Evolutionary conservation across 371 early-diverging fungal species (phyloP).

Genomic region (Funneliformis caledonium): DNA sequence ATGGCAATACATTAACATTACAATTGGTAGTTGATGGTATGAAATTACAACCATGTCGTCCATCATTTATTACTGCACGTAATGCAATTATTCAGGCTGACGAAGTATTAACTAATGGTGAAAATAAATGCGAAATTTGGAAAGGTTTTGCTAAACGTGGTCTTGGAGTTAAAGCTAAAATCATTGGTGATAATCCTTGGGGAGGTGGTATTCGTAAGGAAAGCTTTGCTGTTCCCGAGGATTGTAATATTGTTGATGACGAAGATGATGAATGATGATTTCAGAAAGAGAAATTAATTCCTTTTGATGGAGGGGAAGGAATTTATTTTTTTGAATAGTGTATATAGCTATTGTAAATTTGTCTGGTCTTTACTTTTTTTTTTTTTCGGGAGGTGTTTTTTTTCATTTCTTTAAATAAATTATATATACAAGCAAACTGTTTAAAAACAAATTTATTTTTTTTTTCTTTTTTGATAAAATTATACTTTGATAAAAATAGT

Average conservation of each 20-base stretch:
- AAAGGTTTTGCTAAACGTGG: constrained; percentile 93
- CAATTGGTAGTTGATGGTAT: constrained; percentile 92
- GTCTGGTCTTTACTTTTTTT: too few relatives aligned
- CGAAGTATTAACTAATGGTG: constrained; percentile 73
- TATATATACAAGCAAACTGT: too few relatives aligned
- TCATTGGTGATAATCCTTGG: constrained; percentile 68
- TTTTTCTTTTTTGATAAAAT: too few relatives aligned
- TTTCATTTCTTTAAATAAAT: too few relatives aligned
- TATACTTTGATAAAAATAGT: too few relatives aligned
- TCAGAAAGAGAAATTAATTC: too few relatives aligned
- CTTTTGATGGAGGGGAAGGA: too few relatives aligned
- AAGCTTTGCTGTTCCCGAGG: constrained; percentile 61
- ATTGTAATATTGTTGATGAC: constrained; percentile 43
- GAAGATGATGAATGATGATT: not conserved
- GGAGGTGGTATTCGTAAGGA: constrained; percentile 63
- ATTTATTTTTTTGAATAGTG: too few relatives aligned
- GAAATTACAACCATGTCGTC: constrained; percentile 93
- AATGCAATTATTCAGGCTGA: constrained; percentile 94
- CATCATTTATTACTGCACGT: constrained; percentile 88
- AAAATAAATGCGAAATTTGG: constrained; percentile 87
- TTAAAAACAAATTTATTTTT: too few relatives aligned
- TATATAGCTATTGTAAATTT: too few relatives aligned
- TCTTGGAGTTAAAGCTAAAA: constrained; percentile 74
- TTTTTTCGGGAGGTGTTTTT: too few relatives aligned
- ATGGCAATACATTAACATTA: constrained; percentile 88